A percentile compares a stretch with the other conserved stretches of the same genome.
Evolutionary conservation across 176 grass and related monocot species (phyloP).

Genomic region (Themeda triandra): DNA sequence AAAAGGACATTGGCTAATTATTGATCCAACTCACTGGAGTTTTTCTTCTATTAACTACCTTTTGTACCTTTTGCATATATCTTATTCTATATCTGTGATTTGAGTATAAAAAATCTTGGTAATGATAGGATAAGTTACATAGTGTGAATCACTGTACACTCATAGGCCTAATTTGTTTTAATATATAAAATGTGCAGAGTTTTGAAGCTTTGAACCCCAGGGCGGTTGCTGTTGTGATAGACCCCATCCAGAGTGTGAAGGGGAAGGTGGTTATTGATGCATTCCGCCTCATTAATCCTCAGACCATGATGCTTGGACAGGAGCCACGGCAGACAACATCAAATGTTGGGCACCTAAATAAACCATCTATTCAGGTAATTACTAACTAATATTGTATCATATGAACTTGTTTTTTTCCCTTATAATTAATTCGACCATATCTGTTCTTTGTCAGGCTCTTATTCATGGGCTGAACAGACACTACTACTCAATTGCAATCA

Average conservation of each 20-base stretch:
- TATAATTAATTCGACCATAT: background rate
- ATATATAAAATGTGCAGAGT: slow-evolving; percentile 63
- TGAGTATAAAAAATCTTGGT: background rate
- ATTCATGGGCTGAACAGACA: slow-evolving; percentile 97
- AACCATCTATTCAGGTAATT: slow-evolving; percentile 93
- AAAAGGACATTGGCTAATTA: background rate
- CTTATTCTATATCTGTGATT: background rate
- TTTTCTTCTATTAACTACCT: background rate
- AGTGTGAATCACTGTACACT: background rate
- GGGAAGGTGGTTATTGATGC: slow-evolving; percentile 99
- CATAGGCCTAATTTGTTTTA: background rate
- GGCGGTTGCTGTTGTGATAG: slow-evolving; percentile 94
- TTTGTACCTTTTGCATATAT: background rate
- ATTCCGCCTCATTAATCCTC: slow-evolving; percentile 96
- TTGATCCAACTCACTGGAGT: background rate
- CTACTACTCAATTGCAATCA: slow-evolving; percentile 99
- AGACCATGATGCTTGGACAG: slow-evolving; percentile 99
- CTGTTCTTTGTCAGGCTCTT: slow-evolving; percentile 58
- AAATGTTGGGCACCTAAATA: slow-evolving; percentile 98
- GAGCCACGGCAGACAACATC: slow-evolving; percentile 96
- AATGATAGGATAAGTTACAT: background rate
- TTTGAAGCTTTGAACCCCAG: slow-evolving; percentile 97
- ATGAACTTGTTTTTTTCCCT: background rate
- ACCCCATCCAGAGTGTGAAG: slow-evolving; percentile 98
- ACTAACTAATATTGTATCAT: background rate